Evolutionary conservation across 2,329 filamentous ascomycete genomes (phyloP).

Genomic region (Cyphellophora europaea): DNA sequence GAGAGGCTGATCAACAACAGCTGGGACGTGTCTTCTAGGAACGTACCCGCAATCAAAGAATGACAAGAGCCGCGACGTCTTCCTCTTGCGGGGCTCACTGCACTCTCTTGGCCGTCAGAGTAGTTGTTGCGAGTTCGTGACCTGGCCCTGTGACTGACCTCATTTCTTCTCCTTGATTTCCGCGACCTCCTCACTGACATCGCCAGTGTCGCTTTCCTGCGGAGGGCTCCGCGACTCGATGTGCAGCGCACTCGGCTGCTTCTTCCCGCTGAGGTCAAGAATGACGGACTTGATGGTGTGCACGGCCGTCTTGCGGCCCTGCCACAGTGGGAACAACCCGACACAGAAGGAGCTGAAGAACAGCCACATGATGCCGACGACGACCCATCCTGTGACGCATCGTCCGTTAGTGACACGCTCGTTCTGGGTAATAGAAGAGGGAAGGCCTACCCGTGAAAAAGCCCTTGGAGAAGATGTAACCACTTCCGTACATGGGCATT

Average conservation of each 20-base stretch:
- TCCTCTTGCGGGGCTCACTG: too few relatives aligned
- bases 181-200: too few relatives aligned
- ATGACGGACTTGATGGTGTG: slow-evolving; percentile 54
- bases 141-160: too few relatives aligned
- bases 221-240: background rate
- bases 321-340: slow-evolving; percentile 71
- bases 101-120: too few relatives aligned
- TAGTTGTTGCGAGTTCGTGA: too few relatives aligned
- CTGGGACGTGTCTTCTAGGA: too few relatives aligned
- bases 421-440: background rate
- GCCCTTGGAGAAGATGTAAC: slow-evolving; percentile 70
- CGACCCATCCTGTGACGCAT: slow-evolving; percentile 54
- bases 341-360: slow-evolving; percentile 65
- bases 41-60: too few relatives aligned
- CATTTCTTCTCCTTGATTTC: too few relatives aligned
- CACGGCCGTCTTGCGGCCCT: slow-evolving; percentile 60
- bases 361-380: slow-evolving; percentile 70
- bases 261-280: slow-evolving; percentile 45
- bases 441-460: slow-evolving; percentile 55
- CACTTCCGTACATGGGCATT: slow-evolving; percentile 78
- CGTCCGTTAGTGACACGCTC: background rate
- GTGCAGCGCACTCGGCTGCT: slow-evolving; percentile 9
- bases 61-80: too few relatives aligned
- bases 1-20: slow-evolving; percentile 2
- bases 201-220: too few relatives aligned